These are phyloP conservation scores for Ophiosphaerella korrae DNA, from an alignment of 2,329 filamentous ascomycete genomes.

Conservation along the genomic window DNA sequence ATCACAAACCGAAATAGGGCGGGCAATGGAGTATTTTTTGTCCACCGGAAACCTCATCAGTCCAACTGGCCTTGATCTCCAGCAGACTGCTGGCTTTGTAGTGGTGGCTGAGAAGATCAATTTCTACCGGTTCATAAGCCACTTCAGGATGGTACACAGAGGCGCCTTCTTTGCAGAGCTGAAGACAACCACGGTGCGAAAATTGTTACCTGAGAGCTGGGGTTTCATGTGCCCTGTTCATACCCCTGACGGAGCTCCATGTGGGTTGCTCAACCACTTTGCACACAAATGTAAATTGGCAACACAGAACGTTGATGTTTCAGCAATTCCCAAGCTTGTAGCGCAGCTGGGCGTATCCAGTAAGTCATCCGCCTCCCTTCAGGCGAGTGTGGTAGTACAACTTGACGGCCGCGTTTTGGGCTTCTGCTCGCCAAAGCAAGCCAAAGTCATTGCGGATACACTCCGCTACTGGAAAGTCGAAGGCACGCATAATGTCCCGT, in stretches of 20 bases:
- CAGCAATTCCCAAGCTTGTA: slow-evolving; percentile 73
- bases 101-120: slow-evolving; percentile 99
- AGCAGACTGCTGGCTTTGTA: slow-evolving; percentile 92
- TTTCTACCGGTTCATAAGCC: slow-evolving; percentile 96
- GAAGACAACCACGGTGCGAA: slow-evolving; percentile 96
- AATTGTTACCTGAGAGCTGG: slow-evolving; percentile 95
- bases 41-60: slow-evolving; percentile 94
- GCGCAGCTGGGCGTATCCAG: slow-evolving; percentile 79
- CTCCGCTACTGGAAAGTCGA: slow-evolving; percentile 95
- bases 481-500: slow-evolving; percentile 77
- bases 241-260: slow-evolving; percentile 94
- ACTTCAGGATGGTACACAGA: slow-evolving; percentile 99
- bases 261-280: slow-evolving; percentile 92
- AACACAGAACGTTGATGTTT: slow-evolving; percentile 75
- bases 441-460: slow-evolving; percentile 80
- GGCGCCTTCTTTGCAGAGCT: slow-evolving; percentile 98
- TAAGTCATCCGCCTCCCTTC: slow-evolving; percentile 75
- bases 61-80: slow-evolving; percentile 88
- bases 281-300: slow-evolving; percentile 93
- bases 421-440: slow-evolving; percentile 85
- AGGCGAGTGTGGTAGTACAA: slow-evolving; percentile 86
- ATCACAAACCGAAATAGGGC: slow-evolving; percentile 87
- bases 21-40: slow-evolving; percentile 89
- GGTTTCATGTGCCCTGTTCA: slow-evolving; percentile 97
- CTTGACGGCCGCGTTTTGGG: slow-evolving; percentile 89